A percentile compares a stretch with the other conserved stretches of the same genome.
Evolutionary conservation across 768 basidiomycete genomes (phyloP).

Genomic region (Hydnum rufescens): DNA sequence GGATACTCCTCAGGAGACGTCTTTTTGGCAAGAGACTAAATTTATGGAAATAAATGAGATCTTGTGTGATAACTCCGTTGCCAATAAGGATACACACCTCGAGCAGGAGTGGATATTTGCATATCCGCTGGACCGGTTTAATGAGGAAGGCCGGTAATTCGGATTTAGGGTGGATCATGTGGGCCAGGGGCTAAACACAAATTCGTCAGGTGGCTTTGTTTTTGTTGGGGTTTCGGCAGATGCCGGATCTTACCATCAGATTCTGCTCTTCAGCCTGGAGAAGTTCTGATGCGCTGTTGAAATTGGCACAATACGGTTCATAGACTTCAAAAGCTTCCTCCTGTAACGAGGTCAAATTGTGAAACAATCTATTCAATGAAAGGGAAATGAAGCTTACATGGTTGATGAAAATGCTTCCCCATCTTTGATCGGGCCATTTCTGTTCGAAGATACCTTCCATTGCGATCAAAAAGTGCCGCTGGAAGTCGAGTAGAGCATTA

Average conservation of each 20-base stretch:
- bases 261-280: constrained; percentile 75
- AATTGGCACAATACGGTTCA: constrained; percentile 94
- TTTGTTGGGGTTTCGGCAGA: too few relatives aligned
- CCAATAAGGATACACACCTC: constrained; percentile 35
- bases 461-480: constrained; percentile 80
- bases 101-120: constrained; percentile 92
- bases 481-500: constrained; percentile 89
- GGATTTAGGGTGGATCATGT: constrained; percentile 73
- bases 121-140: constrained; percentile 95
- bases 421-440: constrained; percentile 67
- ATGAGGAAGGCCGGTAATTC: constrained; percentile 94
- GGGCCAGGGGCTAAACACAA: constrained; percentile 59
- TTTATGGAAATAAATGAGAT: neutral
- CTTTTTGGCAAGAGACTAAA: constrained; percentile 56
- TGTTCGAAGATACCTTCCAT: constrained; percentile 71
- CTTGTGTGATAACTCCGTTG: neutral
- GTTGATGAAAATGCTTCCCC: constrained; percentile 71
- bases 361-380: neutral
- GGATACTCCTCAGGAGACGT: constrained; percentile 42
- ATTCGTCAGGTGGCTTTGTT: too few relatives aligned
- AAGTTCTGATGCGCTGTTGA: constrained; percentile 68
- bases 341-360: constrained; percentile 33
- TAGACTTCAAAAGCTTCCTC: constrained; percentile 93
- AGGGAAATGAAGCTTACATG: constrained; percentile 34
- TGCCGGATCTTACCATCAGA: constrained; percentile 48